These are phyloP conservation scores for Begonia loranthoides DNA, from an alignment of 306 rosid species.

Conservation along the genomic window DNA sequence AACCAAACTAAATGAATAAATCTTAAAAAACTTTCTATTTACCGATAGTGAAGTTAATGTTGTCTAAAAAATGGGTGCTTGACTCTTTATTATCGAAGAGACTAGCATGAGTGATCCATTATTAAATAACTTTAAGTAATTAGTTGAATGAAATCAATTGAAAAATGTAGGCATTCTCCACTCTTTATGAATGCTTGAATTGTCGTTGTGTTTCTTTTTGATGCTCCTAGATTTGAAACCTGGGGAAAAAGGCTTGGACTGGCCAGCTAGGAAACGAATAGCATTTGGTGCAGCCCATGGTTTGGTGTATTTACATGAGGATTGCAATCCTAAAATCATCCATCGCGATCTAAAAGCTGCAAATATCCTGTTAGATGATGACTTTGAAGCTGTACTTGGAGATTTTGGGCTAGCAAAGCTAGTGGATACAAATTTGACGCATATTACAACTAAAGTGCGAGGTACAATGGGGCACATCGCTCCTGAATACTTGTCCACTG, in stretches of 20 bases:
- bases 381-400: constrained; percentile 87
- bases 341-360: constrained; percentile 97
- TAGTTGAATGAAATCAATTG: too few species aligned
- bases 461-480: constrained; percentile 99
- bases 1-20: too few species aligned
- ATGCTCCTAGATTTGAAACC: constrained; percentile 33
- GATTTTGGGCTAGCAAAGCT: constrained; percentile 80
- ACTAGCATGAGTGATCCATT: too few species aligned
- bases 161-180: too few species aligned
- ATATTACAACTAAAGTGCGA: constrained; percentile 86
- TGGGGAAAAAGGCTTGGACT: constrained; percentile 43
- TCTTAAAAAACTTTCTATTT: too few species aligned
- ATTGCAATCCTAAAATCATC: constrained; percentile 79
- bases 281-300: constrained; percentile 55
- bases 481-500: constrained; percentile 85
- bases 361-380: constrained; percentile 69
- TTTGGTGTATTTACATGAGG: constrained; percentile 82
- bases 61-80: not conserved
- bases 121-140: too few species aligned
- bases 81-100: not conserved
- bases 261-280: constrained; percentile 35
- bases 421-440: constrained; percentile 66
- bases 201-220: not conserved
- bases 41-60: too few species aligned
- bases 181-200: not conserved